phyloP scores from a whole-genome alignment of 305 asterid species.

The Plantago coronopus region DNA sequence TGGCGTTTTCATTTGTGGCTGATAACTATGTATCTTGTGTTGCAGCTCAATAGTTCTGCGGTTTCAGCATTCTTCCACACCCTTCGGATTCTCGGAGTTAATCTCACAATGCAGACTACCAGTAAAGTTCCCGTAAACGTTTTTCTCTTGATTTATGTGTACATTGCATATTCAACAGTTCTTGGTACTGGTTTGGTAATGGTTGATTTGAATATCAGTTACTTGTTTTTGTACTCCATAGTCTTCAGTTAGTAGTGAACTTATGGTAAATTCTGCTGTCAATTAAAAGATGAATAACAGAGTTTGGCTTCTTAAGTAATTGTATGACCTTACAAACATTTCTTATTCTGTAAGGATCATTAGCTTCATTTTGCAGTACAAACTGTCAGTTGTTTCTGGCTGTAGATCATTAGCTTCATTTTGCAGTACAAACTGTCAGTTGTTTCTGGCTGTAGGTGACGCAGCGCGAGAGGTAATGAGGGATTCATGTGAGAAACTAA shows the following conservation, averaged over 20 bases:
- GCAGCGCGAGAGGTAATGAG: constrained; percentile 65
- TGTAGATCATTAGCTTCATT: too few relatives aligned
- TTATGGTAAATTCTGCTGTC: too few relatives aligned
- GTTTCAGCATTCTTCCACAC: constrained; percentile 90
- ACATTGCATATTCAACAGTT: too few relatives aligned
- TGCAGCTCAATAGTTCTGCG: constrained; percentile 86
- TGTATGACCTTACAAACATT: too few relatives aligned
- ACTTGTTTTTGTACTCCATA: too few relatives aligned
- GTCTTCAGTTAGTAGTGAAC: too few relatives aligned
- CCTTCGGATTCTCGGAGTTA: constrained; percentile 88
- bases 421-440: not conserved
- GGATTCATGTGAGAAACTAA: constrained; percentile 64
- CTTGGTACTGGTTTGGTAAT: too few relatives aligned
- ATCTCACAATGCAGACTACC: constrained; percentile 80
- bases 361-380: too few relatives aligned
- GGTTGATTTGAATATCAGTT: too few relatives aligned
- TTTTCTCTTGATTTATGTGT: not conserved
- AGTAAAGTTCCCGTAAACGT: constrained; percentile 38
- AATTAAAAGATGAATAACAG: not conserved
- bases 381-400: constrained; percentile 2
- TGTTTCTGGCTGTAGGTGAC: constrained; percentile 41
- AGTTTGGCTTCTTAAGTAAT: not conserved
- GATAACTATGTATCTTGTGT: constrained; percentile 17
- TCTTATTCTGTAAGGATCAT: too few relatives aligned
- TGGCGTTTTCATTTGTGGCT: not conserved